Evolutionary conservation across 208 protist species (phyloP).

Genomic region (Trypanosoma scelopori): DNA sequence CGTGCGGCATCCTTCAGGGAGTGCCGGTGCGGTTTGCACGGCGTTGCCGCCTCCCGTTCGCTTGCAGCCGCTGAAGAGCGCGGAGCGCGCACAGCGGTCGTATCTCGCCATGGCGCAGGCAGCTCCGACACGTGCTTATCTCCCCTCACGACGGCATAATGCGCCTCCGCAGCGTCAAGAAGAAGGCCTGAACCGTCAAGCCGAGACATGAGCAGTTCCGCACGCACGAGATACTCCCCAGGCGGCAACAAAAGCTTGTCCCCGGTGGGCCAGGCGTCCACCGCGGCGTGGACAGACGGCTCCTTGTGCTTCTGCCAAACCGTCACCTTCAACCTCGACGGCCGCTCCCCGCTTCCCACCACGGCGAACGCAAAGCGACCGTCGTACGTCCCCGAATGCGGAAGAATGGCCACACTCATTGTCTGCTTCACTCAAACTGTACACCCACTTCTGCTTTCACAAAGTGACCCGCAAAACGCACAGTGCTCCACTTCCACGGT

Average conservation of each 20-base stretch:
- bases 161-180: background rate
- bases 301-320: slow-evolving; percentile 6
- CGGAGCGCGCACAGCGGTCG: background rate
- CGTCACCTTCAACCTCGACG: slow-evolving; percentile 13
- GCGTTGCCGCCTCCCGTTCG: background rate
- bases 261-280: slow-evolving; percentile 14
- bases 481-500: no score
- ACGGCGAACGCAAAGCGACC: slow-evolving; percentile 22
- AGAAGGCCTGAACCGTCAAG: slow-evolving; percentile 12
- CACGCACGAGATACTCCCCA: slow-evolving; percentile 10
- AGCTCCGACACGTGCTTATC: background rate
- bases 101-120: background rate
- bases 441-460: no score
- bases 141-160: slow-evolving; percentile 1
- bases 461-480: no score
- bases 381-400: slow-evolving; percentile 17
- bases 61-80: background rate
- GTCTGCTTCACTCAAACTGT: no score
- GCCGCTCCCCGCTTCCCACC: slow-evolving; percentile 5
- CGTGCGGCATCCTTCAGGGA: background rate
- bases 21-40: no score
- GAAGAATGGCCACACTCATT: slow-evolving; percentile 19
- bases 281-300: background rate
- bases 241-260: slow-evolving; percentile 16
- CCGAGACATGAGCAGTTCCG: slow-evolving; percentile 11